Evolutionary conservation across 2,329 filamentous ascomycete genomes (phyloP).

Genomic region (Juglanconis sp.): DNA sequence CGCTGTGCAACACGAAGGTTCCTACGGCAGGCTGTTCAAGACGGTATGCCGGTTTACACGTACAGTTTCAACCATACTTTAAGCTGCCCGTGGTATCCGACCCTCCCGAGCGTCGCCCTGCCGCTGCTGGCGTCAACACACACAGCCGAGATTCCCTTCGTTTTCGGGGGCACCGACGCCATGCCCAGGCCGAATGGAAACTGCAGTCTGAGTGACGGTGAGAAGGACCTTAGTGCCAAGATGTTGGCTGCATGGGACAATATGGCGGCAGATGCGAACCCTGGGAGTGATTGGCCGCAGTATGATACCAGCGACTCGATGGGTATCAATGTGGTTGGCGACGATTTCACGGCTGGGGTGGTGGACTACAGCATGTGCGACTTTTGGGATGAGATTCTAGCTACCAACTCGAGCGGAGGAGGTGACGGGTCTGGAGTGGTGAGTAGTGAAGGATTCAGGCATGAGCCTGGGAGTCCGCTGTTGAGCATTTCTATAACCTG

Average conservation of each 20-base stretch:
- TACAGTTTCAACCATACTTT: conserved; percentile 24
- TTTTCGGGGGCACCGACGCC: conserved; percentile 24
- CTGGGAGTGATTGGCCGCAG: conserved; percentile 16
- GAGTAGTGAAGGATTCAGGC: background rate
- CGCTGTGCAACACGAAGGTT: conserved; percentile 22
- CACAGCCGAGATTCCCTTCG: conserved; percentile 29
- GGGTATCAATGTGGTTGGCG: conserved; percentile 5
- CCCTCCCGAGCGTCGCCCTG: conserved; percentile 17
- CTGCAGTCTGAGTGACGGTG: conserved; percentile 23
- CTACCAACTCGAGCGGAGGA: background rate
- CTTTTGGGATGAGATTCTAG: conserved; percentile 10
- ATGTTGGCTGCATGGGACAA: conserved; percentile 27
- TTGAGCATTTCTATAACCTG: background rate
- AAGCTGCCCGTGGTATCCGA: conserved; percentile 22
- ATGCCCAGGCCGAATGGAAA: conserved; percentile 24
- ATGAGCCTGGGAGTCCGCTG: background rate
- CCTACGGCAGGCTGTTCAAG: conserved; percentile 16
- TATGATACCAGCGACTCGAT: background rate
- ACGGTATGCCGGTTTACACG: conserved; percentile 22
- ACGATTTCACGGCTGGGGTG: background rate
- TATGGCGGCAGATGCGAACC: conserved; percentile 24
- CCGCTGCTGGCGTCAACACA: conserved; percentile 24
- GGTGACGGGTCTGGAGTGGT: background rate
- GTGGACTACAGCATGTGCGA: conserved; percentile 15
- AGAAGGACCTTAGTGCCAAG: conserved; percentile 20